Conservation (phyloP, 352 stramenopile species). For the Phytopythium helicoides region DNA sequence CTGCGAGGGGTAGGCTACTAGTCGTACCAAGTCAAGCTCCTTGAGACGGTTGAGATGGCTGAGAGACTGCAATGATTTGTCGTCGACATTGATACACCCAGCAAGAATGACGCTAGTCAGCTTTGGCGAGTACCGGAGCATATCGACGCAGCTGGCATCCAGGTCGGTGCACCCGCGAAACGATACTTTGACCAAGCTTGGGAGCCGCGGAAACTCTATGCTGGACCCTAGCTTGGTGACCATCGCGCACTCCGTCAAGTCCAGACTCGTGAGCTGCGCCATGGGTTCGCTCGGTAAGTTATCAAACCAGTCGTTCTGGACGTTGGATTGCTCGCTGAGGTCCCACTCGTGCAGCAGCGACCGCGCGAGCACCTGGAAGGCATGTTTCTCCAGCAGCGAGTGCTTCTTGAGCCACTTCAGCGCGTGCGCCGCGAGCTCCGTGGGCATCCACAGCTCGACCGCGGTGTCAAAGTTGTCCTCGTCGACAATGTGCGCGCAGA, state of each 20-base stretch:
- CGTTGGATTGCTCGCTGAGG: slow-evolving; percentile 37
- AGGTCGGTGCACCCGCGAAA: slow-evolving; percentile 53
- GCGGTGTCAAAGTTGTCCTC: slow-evolving; percentile 16
- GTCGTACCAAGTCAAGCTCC: slow-evolving; percentile 53
- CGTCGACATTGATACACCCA: slow-evolving; percentile 58
- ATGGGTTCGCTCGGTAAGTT: slow-evolving; percentile 33
- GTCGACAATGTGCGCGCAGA: slow-evolving; percentile 46
- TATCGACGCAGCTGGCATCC: slow-evolving; percentile 38
- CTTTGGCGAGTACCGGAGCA: slow-evolving; percentile 55
- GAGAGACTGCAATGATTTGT: slow-evolving; percentile 46
- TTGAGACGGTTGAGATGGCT: slow-evolving; percentile 32
- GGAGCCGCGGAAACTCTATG: slow-evolving; percentile 24
- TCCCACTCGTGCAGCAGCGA: slow-evolving; percentile 63
- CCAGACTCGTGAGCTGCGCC: slow-evolving; percentile 52
- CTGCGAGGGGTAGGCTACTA: neutral
- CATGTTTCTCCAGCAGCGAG: slow-evolving; percentile 44
- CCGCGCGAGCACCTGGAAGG: slow-evolving; percentile 54
- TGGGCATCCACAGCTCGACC: slow-evolving; percentile 20
- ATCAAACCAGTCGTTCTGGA: slow-evolving; percentile 71
- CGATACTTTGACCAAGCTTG: slow-evolving; percentile 42
- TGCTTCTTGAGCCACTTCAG: slow-evolving; percentile 56
- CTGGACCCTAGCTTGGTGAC: slow-evolving; percentile 50
- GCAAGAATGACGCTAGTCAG: slow-evolving; percentile 56
- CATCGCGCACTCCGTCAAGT: slow-evolving; percentile 54
- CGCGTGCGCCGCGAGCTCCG: slow-evolving; percentile 40